Conservation (phyloP, 768 basidiomycete genomes). For the Mycena crocata region DNA sequence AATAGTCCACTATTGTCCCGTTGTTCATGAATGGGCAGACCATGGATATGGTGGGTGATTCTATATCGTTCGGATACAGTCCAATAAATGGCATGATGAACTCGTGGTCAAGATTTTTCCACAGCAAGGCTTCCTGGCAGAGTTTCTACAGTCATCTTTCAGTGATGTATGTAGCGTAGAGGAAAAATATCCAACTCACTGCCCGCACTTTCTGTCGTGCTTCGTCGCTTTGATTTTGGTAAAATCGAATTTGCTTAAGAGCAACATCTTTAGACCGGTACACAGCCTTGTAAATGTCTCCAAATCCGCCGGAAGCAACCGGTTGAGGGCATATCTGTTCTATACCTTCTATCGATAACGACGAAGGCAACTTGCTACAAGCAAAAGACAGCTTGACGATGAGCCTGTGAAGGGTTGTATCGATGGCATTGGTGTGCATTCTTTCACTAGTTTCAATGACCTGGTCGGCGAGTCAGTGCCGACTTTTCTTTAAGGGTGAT, state of each 20-base stretch:
- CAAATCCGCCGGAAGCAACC: constrained; percentile 27
- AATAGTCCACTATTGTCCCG: constrained; percentile 22
- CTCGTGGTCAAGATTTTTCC: constrained; percentile 30
- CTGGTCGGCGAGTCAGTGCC: background rate
- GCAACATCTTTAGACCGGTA: constrained; percentile 26
- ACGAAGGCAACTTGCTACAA: constrained; percentile 17
- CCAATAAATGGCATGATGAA: constrained; percentile 32
- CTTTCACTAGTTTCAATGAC: constrained; percentile 8
- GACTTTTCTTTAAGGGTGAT: background rate
- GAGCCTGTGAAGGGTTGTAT: constrained; percentile 19
- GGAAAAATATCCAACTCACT: background rate
- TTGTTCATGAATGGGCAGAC: constrained; percentile 32
- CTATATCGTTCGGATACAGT: constrained; percentile 2
- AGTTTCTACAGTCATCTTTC: constrained; percentile 16
- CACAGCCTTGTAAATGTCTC: constrained; percentile 24
- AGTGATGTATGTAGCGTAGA: background rate
- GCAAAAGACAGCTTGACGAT: constrained; percentile 22
- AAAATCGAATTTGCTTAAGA: constrained; percentile 28
- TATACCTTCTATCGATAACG: constrained; percentile 23
- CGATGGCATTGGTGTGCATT: background rate
- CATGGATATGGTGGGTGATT: constrained; percentile 6
- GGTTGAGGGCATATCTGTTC: constrained; percentile 1
- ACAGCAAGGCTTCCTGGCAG: constrained; percentile 31
- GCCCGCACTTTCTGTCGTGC: background rate
- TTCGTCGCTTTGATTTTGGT: background rate